Percentiles rank a stretch among this genome's conserved stretches.
These are phyloP conservation scores for Nicotiana noctiflora DNA, from an alignment of 257 asterid genomes.

Conservation along the genomic window DNA sequence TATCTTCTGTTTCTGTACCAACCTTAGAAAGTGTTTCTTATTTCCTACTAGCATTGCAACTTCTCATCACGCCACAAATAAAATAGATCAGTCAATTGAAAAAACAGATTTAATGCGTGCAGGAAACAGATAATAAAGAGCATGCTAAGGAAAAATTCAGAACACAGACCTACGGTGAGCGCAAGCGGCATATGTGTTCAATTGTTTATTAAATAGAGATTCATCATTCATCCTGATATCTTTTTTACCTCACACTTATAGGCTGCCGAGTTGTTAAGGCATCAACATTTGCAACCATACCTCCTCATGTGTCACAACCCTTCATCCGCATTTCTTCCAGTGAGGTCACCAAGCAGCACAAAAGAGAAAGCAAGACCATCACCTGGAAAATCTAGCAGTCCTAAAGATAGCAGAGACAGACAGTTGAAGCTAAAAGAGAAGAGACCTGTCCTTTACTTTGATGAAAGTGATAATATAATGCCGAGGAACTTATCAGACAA, in stretches of 20 bases:
- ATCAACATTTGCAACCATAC: conserved; percentile 84
- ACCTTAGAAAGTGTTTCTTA: background rate
- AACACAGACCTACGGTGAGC: conserved; percentile 86
- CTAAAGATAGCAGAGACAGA: conserved; percentile 30
- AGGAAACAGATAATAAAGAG: conserved; percentile 89
- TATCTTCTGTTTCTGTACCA: background rate
- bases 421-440: conserved; percentile 37
- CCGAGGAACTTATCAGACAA: conserved; percentile 25
- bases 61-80: background rate
- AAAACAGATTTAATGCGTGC: conserved; percentile 15
- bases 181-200: background rate
- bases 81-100: conserved; percentile 2
- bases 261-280: conserved; percentile 88
- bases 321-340: conserved; percentile 73
- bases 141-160: conserved; percentile 92
- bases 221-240: conserved; percentile 1
- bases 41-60: background rate
- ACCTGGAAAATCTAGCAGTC: conserved; percentile 37
- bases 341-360: conserved; percentile 60
- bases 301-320: conserved; percentile 72
- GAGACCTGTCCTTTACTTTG: conserved; percentile 50
- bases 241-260: conserved; percentile 9
- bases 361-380: conserved; percentile 45
- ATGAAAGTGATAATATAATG: conserved; percentile 38
- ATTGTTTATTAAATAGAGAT: background rate